Base-by-base conservation (phyloP, 2,329 filamentous ascomycete species). In the Botryotinia globosa region DNA sequence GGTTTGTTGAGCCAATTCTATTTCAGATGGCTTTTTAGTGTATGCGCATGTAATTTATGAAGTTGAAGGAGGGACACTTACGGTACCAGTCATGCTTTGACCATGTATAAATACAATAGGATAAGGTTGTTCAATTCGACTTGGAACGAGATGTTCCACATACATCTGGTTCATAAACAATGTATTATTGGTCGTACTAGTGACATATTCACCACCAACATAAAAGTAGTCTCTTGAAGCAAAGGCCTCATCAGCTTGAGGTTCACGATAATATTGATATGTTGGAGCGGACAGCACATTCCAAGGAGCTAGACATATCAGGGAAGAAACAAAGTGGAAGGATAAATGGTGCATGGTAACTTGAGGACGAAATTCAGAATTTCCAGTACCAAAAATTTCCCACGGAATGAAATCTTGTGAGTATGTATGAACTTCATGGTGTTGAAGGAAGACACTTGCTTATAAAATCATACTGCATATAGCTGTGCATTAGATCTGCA, bases 1-100 rank as follows among this genome's bases (percentile, higher is more conserved):
- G 85, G 85, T 48, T 83, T 87, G 73, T 85, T 85, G 44, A 85
- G 77, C 81, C 81, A 85, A 67, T 83, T 83, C 80, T 82, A 44
- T 65, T n/a, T n/a, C 6, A 39, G 22, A 29, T 44, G 44, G 16
- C 37, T 18, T 37, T 56, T 56, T 9, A 8, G 18, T 44, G 56
- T 32, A 18, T n/a, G 68, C 8, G 16, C 25, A 32, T 25, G 9
- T 29, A 18, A 16, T 25, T 9, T n/a, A 37, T 45, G 56, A 54
- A 5, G 25, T 22, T 12, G n/a, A n/a, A 20, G 18, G n/a, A 34
- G 37, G 39, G n/a, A 54, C 20, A 75, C 76, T 44, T 71, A 80
- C 77, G 16, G 77, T 79, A 56, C 77, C 78, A 20, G 74, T 77
- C 42, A 79, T 78, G 3, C 71, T 75, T 45, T 72, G 63, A 1